phyloP scores from a whole-genome alignment of 2,329 filamentous ascomycete species.

The Coniosporium tulheliwenetii region DNA sequence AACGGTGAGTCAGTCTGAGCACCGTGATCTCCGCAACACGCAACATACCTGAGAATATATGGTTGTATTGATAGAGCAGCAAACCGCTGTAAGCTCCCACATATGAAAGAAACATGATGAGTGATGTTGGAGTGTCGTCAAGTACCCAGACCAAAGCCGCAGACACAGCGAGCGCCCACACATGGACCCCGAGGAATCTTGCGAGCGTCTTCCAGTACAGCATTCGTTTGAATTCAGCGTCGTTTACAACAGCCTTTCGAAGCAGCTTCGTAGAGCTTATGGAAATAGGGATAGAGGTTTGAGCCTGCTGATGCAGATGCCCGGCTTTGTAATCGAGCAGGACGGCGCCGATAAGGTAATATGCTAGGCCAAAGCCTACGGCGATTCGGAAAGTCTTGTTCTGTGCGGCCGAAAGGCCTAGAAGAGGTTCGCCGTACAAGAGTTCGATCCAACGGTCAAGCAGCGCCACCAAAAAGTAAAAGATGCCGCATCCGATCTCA shows the following conservation, averaged over 20 bases:
- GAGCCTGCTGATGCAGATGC: conserved; percentile 29
- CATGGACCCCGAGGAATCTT: conserved; percentile 34
- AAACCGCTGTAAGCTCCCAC: conserved; percentile 35
- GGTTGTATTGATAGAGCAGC: conserved; percentile 37
- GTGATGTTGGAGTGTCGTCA: conserved; percentile 23
- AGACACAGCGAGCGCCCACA: conserved; percentile 36
- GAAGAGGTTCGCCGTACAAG: conserved; percentile 27
- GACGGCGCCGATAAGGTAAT: conserved; percentile 41
- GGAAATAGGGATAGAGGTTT: conserved; percentile 23
- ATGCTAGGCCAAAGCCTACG: conserved; percentile 40
- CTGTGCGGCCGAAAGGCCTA: conserved; percentile 21
- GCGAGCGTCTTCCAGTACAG: conserved; percentile 36
- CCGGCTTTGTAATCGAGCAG: conserved; percentile 39
- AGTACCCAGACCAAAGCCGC: conserved; percentile 37
- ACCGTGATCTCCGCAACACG: no score
- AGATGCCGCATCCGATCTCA: conserved; percentile 36
- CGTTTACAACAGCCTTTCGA: conserved; percentile 26
- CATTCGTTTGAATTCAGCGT: conserved; percentile 28
- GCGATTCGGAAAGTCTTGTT: conserved; percentile 26
- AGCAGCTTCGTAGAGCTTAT: conserved; percentile 27
- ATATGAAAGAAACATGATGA: conserved; percentile 35
- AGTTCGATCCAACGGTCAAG: conserved; percentile 40
- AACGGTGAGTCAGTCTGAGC: no score
- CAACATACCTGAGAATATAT: conserved; percentile 2
- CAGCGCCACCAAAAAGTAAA: conserved; percentile 39